Conservation (phyloP, 257 asterid genomes). For the Mitragyna speciosa region DNA sequence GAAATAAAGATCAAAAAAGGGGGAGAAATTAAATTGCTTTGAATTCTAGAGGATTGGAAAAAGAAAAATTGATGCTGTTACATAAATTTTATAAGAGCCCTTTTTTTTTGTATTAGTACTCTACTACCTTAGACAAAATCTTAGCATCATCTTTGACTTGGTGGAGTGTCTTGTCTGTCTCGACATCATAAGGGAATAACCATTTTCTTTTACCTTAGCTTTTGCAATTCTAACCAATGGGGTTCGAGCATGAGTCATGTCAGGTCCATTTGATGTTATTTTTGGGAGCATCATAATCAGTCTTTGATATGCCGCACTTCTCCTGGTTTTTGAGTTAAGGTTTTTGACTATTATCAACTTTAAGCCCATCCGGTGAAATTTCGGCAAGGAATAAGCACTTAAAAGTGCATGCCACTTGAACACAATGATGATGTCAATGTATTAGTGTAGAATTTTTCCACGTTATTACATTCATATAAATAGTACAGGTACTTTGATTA, state of each 20-base stretch:
- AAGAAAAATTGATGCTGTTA: neutral
- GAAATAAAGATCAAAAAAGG: slow-evolving; percentile 11
- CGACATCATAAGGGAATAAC: slow-evolving; percentile 24
- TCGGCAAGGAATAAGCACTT: neutral
- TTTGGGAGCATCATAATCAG: slow-evolving; percentile 22
- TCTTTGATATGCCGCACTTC: slow-evolving; percentile 9
- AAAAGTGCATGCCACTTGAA: neutral
- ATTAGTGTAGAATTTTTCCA: neutral
- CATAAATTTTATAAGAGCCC: neutral
- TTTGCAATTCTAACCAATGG: slow-evolving; percentile 24
- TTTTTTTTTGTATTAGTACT: neutral
- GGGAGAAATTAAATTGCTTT: slow-evolving; percentile 15
- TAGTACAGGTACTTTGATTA: neutral
- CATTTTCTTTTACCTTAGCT: slow-evolving; percentile 15
- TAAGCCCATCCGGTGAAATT: neutral
- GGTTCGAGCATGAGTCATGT: slow-evolving; percentile 6
- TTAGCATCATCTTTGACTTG: slow-evolving; percentile 16
- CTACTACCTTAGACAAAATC: slow-evolving; percentile 9
- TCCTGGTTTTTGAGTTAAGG: neutral
- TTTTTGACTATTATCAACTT: neutral
- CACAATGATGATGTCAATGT: neutral
- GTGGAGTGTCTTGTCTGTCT: slow-evolving; percentile 16
- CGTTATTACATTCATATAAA: neutral
- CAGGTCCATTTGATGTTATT: slow-evolving; percentile 20
- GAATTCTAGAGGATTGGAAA: slow-evolving; percentile 7